Conservation (phyloP, 2,329 filamentous ascomycete genomes). For the Phialophora macrospora region DNA sequence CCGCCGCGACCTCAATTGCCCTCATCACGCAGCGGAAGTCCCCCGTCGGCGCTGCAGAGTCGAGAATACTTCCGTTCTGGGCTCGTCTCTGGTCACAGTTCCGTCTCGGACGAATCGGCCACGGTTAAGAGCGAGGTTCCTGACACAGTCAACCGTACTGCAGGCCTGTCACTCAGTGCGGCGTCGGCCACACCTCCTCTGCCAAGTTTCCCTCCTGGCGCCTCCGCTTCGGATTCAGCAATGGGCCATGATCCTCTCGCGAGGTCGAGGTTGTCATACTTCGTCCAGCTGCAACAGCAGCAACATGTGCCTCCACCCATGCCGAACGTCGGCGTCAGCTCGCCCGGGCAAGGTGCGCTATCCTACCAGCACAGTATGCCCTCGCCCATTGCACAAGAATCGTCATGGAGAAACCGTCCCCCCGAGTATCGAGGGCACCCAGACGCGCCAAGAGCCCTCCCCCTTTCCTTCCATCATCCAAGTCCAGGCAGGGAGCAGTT, state of each 20-base stretch:
- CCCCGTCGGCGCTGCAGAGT: constrained; percentile 24
- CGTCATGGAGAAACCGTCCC: constrained; percentile 28
- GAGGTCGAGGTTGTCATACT: constrained; percentile 26
- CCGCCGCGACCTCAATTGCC: constrained; percentile 26
- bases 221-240: constrained; percentile 15
- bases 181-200: constrained; percentile 31
- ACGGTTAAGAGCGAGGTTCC: constrained; percentile 31
- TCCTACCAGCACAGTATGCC: constrained; percentile 20
- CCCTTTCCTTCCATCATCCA: constrained; percentile 19
- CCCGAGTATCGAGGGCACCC: constrained; percentile 27
- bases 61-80: constrained; percentile 32
- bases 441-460: constrained; percentile 23
- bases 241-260: constrained; percentile 25
- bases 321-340: constrained; percentile 7
- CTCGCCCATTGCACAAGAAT: constrained; percentile 28
- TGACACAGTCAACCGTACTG: constrained; percentile 33
- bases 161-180: constrained; percentile 29
- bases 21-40: constrained; percentile 33
- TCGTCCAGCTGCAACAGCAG: constrained; percentile 25
- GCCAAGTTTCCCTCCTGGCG: constrained; percentile 16
- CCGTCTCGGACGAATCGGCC: constrained; percentile 37
- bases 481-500: constrained; percentile 21
- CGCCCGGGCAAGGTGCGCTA: constrained; percentile 3
- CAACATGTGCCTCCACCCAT: constrained; percentile 4
- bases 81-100: constrained; percentile 35